Conservation (phyloP, 2,329 filamentous ascomycete genomes). For the Hymenoscyphus repandus region DNA sequence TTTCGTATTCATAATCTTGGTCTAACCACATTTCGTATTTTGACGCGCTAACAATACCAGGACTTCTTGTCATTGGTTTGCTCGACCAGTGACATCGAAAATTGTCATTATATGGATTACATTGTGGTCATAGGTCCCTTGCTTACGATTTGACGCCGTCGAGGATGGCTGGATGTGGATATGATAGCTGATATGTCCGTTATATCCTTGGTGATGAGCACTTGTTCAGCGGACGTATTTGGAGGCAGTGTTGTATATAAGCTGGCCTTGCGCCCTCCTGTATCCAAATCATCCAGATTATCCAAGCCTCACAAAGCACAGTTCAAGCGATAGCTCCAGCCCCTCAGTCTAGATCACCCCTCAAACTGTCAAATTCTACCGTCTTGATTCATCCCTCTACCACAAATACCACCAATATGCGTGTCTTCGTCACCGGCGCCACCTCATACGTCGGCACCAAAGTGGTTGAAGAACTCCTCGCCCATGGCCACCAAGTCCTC, state of each 20-base stretch:
- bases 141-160: too few species aligned
- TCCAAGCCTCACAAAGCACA: too few species aligned
- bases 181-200: too few species aligned
- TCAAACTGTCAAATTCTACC: not conserved
- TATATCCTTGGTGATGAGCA: too few species aligned
- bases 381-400: not conserved
- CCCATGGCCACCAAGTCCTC: slow-evolving; percentile 36
- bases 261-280: too few species aligned
- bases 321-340: not conserved
- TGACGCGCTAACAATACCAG: not conserved
- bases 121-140: too few species aligned
- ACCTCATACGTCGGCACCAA: slow-evolving; percentile 39
- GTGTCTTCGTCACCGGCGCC: slow-evolving; percentile 39
- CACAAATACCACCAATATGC: slow-evolving; percentile 1
- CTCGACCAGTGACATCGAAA: not conserved
- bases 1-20: not conserved
- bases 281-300: too few species aligned
- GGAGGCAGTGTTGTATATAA: too few species aligned
- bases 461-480: slow-evolving; percentile 35
- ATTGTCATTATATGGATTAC: not conserved
- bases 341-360: not conserved
- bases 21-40: not conserved
- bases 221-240: too few species aligned
- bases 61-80: not conserved
- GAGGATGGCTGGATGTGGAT: too few species aligned